Base-by-base conservation (phyloP, 2,329 filamentous ascomycete species). In the Colletotrichum echinochloae region DNA sequence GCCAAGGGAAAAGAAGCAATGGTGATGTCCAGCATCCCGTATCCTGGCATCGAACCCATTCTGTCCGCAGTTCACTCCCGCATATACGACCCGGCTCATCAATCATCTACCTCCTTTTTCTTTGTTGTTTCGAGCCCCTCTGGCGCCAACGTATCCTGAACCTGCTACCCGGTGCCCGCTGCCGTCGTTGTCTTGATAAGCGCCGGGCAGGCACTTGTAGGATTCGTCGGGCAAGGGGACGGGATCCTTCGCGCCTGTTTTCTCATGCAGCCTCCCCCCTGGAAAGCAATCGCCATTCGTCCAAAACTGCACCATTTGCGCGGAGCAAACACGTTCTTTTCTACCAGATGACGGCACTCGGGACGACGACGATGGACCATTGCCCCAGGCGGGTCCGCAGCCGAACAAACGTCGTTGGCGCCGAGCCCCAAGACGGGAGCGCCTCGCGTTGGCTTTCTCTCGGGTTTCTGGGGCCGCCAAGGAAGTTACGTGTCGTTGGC, bases 191-290 rank as follows among this genome's bases (percentile, higher is more conserved):
- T 20, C 12, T 51, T 30, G n/a, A 59, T 52, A 70, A 62, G 67
- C 67, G 67, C 67, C 44, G 49, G 30, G 49, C 48, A 68, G 35
- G 44, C 1, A 9, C 12, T 16, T 18, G 39, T 26, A n/a, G 39
- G 33, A 51, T 67, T 62, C 66, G 66, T 41, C 33, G 46, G 16
- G 30, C 48, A 23, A 49, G 56, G 66, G 55, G 49, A 39, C 20
- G 5, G 60, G 37, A 71, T 71, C 69, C 69, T 71, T 70, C 69
- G 69, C 69, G 69, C 41, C 65, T 71, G 52, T 70, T 57, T 23
- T 26, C 33, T 18, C 16, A 39, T 56, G 56, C 60, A 7, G 7
- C n/a, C 44, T 23, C 18, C n/a, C 23, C 23, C 59, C 33, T 1
- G n/a, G 23, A 7, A 16, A 26, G 1, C 7, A 3, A 5, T 44